Percentiles rank a stretch among this genome's conserved stretches.
phyloP scores from a whole-genome alignment of 768 basidiomycete species.

The Pleurotus tuber-regium region DNA sequence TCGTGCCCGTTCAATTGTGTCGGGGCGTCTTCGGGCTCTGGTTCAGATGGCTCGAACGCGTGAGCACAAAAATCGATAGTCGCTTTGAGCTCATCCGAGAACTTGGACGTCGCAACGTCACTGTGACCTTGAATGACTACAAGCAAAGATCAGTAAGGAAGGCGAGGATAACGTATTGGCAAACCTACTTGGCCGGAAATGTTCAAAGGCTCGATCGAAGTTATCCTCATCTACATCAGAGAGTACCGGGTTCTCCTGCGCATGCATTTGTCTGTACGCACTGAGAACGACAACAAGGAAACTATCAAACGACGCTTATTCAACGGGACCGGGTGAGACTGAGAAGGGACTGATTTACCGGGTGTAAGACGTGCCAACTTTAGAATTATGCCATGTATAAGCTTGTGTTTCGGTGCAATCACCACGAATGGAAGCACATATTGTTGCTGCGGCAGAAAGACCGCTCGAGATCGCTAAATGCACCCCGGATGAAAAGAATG shows the following conservation, averaged over 20 bases:
- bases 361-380: constrained; percentile 20
- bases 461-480: constrained; percentile 24
- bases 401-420: constrained; percentile 18
- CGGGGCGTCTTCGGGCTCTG: too few relatives aligned
- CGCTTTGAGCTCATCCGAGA: constrained; percentile 9
- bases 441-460: constrained; percentile 23
- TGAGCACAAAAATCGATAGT: constrained; percentile 15
- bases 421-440: constrained; percentile 21
- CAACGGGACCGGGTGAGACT: neutral
- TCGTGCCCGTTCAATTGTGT: too few relatives aligned
- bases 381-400: constrained; percentile 19
- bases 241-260: constrained; percentile 28
- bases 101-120: constrained; percentile 4
- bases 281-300: constrained; percentile 39
- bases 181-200: constrained; percentile 33
- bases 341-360: constrained; percentile 15
- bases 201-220: constrained; percentile 37
- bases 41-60: too few relatives aligned
- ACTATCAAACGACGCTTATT: constrained; percentile 14
- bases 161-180: neutral
- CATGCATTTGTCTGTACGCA: constrained; percentile 39
- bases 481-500: constrained; percentile 29
- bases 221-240: constrained; percentile 27
- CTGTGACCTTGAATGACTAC: constrained; percentile 11
- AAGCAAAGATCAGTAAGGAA: neutral